These are phyloP conservation scores for Epichloe brachyelytri DNA, from an alignment of 2,329 filamentous ascomycete species.

Conservation along the genomic window DNA sequence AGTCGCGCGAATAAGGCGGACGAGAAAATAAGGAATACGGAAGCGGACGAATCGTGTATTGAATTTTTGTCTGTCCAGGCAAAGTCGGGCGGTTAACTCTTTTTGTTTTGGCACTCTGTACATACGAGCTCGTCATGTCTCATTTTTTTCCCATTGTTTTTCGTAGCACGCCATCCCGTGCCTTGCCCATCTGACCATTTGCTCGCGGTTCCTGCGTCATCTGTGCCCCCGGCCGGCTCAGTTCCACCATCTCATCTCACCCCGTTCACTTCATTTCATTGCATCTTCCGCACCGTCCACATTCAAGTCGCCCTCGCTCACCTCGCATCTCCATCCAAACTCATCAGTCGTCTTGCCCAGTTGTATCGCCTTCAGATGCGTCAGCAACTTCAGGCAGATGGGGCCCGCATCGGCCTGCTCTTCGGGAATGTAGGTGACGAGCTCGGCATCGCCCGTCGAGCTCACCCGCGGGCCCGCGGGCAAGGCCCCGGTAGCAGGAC, in stretches of 20 bases:
- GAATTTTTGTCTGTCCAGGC: no score
- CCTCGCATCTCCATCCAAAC: conserved; percentile 55
- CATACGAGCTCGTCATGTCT: no score
- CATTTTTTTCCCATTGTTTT: no score
- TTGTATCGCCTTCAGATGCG: conserved; percentile 75
- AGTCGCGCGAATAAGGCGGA: no score
- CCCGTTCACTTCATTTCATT: background rate
- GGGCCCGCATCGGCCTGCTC: conserved; percentile 58
- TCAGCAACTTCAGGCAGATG: conserved; percentile 58
- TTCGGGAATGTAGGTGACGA: conserved; percentile 40
- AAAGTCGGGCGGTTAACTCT: no score
- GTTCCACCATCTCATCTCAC: background rate
- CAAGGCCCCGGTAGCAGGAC: conserved; percentile 8
- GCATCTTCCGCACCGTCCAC: conserved; percentile 15
- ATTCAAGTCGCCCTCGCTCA: conserved; percentile 32
- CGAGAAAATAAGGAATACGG: no score
- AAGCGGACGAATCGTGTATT: no score
- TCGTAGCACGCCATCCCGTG: no score
- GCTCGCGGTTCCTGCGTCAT: no score
- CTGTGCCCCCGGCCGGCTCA: background rate
- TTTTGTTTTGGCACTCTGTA: no score
- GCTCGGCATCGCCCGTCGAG: conserved; percentile 28
- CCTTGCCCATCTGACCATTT: no score
- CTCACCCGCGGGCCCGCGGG: conserved; percentile 27
- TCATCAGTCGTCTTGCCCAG: conserved; percentile 63